These are phyloP conservation scores for Nadsonia fulvescens DNA, from an alignment of 805 yeast genomes.

Conservation along the genomic window DNA sequence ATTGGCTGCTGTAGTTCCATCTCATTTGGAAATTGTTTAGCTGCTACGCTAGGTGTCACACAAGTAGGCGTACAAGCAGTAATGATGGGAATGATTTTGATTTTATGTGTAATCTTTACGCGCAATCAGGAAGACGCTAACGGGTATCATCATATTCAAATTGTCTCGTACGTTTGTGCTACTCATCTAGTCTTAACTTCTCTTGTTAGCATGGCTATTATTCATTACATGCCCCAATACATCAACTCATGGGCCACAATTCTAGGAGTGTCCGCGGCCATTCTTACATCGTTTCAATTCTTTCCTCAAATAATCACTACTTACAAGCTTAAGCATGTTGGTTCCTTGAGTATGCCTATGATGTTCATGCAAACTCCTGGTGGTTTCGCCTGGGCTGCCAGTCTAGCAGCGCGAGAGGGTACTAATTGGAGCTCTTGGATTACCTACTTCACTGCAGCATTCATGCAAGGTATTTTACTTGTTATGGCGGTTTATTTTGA, in stretches of 20 bases:
- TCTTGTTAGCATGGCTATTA: slow-evolving; percentile 8
- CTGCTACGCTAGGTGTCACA: slow-evolving; percentile 44
- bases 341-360: slow-evolving; percentile 62
- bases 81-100: slow-evolving; percentile 39
- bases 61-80: slow-evolving; percentile 49
- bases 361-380: slow-evolving; percentile 85
- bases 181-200: slow-evolving; percentile 16
- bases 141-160: slow-evolving; percentile 10
- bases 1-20: slow-evolving; percentile 39
- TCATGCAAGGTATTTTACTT: slow-evolving; percentile 43
- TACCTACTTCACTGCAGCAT: slow-evolving; percentile 57
- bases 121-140: slow-evolving; percentile 15
- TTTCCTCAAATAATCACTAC: slow-evolving; percentile 69
- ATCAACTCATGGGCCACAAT: slow-evolving; percentile 28
- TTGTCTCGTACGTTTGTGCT: slow-evolving; percentile 7
- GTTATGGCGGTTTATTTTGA: slow-evolving; percentile 41
- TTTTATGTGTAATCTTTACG: slow-evolving; percentile 31
- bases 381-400: slow-evolving; percentile 63
- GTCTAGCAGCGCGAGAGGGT: slow-evolving; percentile 52
- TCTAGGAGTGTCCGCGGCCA: slow-evolving; percentile 48
- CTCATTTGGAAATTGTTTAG: slow-evolving; percentile 38
- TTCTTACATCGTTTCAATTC: slow-evolving; percentile 51
- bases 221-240: slow-evolving; percentile 6
- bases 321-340: slow-evolving; percentile 50
- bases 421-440: slow-evolving; percentile 80